These are phyloP conservation scores for Cucumis hystrix DNA, from an alignment of 306 rosid genomes.

Conservation along the genomic window DNA sequence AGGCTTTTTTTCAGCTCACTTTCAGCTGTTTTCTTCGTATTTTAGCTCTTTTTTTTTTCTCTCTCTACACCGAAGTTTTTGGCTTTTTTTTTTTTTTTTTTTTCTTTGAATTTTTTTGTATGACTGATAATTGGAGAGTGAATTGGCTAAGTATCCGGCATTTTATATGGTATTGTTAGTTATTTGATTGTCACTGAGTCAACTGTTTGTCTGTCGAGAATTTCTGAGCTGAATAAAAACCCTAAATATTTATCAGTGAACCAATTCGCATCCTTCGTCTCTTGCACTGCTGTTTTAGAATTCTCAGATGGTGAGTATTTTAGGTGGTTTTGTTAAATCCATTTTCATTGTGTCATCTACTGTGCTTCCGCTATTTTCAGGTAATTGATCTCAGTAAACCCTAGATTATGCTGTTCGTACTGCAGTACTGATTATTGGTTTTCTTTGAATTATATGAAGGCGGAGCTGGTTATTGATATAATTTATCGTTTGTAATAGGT, in stretches of 20 bases:
- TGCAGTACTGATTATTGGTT: background rate
- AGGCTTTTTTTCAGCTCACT: background rate
- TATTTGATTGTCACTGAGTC: background rate
- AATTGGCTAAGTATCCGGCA: background rate
- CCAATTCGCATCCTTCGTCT: background rate
- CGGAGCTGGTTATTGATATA: background rate
- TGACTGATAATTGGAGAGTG: background rate
- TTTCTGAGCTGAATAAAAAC: constrained; percentile 2
- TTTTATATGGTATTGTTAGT: background rate
- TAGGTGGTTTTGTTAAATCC: background rate
- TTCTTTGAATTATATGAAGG: background rate
- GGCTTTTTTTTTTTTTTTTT: background rate
- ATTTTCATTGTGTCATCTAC: background rate
- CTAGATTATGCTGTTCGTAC: background rate
- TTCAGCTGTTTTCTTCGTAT: background rate
- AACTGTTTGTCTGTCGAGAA: background rate
- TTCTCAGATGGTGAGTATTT: background rate
- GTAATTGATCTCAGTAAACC: constrained; percentile 3
- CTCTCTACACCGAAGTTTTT: background rate
- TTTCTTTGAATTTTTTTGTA: background rate
- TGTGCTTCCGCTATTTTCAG: background rate
- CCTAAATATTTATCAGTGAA: constrained; percentile 3
- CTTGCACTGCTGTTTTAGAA: background rate
- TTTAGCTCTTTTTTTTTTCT: background rate
- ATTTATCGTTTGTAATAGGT: background rate